phyloP scores from a whole-genome alignment of 805 yeast species.

The Sugiyamaella floridensis region DNA sequence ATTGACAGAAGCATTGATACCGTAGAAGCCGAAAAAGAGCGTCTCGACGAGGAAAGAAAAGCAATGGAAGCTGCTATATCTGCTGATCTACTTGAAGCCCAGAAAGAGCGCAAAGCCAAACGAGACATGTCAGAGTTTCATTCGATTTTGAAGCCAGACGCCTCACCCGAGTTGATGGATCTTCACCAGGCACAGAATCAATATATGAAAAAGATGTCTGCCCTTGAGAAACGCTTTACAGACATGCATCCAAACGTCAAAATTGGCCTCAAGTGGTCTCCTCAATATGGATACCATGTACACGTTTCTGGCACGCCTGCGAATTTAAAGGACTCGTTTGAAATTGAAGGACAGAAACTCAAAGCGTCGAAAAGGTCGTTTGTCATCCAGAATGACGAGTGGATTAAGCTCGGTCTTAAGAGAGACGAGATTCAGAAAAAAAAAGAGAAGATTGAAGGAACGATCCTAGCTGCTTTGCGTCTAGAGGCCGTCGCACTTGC shows the following conservation, averaged over 20 bases:
- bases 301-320: slow-evolving; percentile 30
- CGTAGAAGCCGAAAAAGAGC: slow-evolving; percentile 15
- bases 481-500: slow-evolving; percentile 39
- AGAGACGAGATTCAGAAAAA: slow-evolving; percentile 40
- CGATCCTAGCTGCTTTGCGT: slow-evolving; percentile 45
- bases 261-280: slow-evolving; percentile 36
- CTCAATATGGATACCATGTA: slow-evolving; percentile 42
- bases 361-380: slow-evolving; percentile 39
- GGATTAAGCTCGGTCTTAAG: slow-evolving; percentile 46
- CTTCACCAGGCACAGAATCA: slow-evolving; percentile 20
- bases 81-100: slow-evolving; percentile 3
- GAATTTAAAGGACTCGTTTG: background rate
- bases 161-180: slow-evolving; percentile 15
- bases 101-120: slow-evolving; percentile 3
- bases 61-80: slow-evolving; percentile 7
- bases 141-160: slow-evolving; percentile 18
- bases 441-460: slow-evolving; percentile 50
- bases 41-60: slow-evolving; percentile 1
- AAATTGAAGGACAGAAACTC: slow-evolving; percentile 25
- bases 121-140: slow-evolving; percentile 8
- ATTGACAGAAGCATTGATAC: slow-evolving; percentile 40
- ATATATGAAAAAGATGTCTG: slow-evolving; percentile 9
- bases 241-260: slow-evolving; percentile 12
- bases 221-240: slow-evolving; percentile 16
- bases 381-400: slow-evolving; percentile 42